These are phyloP conservation scores for Verticillium nonalfalfae DNA, from an alignment of 2,329 filamentous ascomycete genomes.

Conservation along the genomic window DNA sequence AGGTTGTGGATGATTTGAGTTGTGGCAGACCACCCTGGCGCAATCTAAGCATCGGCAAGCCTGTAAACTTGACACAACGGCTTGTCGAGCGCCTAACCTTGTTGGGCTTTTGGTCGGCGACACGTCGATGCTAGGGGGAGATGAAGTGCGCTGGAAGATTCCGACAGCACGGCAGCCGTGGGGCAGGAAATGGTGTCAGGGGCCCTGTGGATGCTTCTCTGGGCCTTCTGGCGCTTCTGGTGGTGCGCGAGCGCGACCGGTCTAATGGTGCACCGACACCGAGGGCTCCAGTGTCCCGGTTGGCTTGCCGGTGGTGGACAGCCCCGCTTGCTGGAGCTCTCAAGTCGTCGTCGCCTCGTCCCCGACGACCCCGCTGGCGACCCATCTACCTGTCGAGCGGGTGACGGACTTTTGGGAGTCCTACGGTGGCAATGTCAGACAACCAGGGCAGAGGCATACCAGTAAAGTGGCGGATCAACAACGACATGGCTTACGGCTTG, in stretches of 20 bases:
- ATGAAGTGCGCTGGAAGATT: neutral
- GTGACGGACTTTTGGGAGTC: neutral
- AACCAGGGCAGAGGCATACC: neutral
- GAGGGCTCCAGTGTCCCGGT: neutral
- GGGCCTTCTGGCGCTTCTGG: neutral
- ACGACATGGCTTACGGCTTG: neutral
- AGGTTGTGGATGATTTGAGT: neutral
- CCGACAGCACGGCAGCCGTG: conserved; percentile 1
- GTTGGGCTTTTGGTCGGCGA: neutral
- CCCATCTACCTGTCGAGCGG: neutral
- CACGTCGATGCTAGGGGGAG: neutral
- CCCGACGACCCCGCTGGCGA: neutral
- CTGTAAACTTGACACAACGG: conserved; percentile 3
- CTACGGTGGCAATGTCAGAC: neutral
- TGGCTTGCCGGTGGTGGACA: neutral
- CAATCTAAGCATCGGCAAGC: neutral
- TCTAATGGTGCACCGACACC: neutral
- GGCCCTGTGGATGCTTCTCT: neutral
- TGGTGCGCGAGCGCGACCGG: neutral
- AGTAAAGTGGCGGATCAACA: no score
- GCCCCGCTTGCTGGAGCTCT: neutral
- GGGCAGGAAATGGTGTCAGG: conserved; percentile 1
- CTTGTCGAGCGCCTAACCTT: neutral
- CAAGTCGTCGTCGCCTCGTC: neutral
- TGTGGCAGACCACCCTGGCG: neutral